Base-by-base conservation (phyloP, 352 stramenopile genomes). In the Globisporangium mamillatum region DNA sequence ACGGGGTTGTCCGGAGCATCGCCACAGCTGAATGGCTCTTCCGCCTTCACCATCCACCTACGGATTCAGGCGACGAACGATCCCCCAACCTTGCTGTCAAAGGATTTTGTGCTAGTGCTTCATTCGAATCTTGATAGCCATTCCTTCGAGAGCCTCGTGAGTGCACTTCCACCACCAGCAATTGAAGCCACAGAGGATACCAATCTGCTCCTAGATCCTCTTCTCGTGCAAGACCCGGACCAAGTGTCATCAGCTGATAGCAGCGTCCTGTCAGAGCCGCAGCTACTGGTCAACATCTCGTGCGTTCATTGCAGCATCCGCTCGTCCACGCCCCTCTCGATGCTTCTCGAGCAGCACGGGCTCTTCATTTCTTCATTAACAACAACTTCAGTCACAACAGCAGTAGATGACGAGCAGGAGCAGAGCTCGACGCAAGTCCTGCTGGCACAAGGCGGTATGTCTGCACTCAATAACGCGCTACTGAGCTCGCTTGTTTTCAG, bases 401-500 rank as follows among this genome's bases (percentile, higher is more conserved):
- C 14, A 41, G 12, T 4, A 50, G 0, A 24, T 69, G 57, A 22
- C 20, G 24, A 38, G 66, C 18, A 53, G 60, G 16, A 66, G 52
- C 16, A 72, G n/a, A 46, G 46, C 29, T 16, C 22, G 10, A 5
- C 4, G 10, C 66, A 78, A 29, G 36, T 75, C 10, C 20, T 80
- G 22, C 41, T 57, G 10, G 64, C 71, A 1, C 68, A 80, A 16
- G 77, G 74, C n/a, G 68, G 66, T 10, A 54, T 79, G 8, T 24
- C 36, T 22, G 65, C 75, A 6, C 67, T 88, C 5, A 89, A 88
- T 44, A 50, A 54, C 24, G 70, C 57, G 12, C 25, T 89, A 44
- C 64, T 91, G 63, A 63, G 62, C 48, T 67, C 72, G 7, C 72
- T 90, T 1, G 52, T 76, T 41, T 88, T 90, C 60, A 66, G 32